These are phyloP conservation scores for Trichosporon coremiiforme DNA, from an alignment of 1,284 basidiomycete genomes.

Conservation along the genomic window DNA sequence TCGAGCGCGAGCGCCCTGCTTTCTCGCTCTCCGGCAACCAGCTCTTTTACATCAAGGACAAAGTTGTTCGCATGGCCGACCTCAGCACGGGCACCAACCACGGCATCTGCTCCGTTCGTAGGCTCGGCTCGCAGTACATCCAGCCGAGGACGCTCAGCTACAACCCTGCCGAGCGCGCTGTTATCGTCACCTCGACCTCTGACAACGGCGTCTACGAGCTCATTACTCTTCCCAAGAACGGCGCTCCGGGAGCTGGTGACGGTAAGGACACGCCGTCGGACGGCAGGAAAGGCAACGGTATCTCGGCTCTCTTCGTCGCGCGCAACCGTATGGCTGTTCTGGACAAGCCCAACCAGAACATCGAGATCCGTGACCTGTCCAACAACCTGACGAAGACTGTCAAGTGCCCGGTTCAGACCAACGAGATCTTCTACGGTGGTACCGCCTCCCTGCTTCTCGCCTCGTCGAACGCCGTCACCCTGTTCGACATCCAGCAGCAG, in stretches of 20 bases:
- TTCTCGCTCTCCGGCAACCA: slow-evolving; percentile 90
- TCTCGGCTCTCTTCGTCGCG: slow-evolving; percentile 93
- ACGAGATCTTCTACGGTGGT: slow-evolving; percentile 98
- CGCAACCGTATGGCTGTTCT: slow-evolving; percentile 93
- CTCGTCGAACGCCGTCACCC: slow-evolving; percentile 79
- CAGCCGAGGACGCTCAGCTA: slow-evolving; percentile 94
- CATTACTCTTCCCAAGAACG: slow-evolving; percentile 72
- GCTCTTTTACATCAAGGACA: slow-evolving; percentile 96
- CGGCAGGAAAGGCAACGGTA: slow-evolving; percentile 87
- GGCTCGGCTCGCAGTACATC: slow-evolving; percentile 93
- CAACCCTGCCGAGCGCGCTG: slow-evolving; percentile 95
- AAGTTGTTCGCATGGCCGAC: slow-evolving; percentile 95
- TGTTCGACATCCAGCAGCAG: slow-evolving; percentile 98
- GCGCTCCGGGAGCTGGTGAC: slow-evolving; percentile 51
- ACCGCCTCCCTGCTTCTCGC: slow-evolving; percentile 91
- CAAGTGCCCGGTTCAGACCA: slow-evolving; percentile 91
- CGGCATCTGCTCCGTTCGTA: slow-evolving; percentile 88
- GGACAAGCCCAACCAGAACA: slow-evolving; percentile 86
- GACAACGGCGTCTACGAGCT: slow-evolving; percentile 94
- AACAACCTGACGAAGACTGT: slow-evolving; percentile 94
- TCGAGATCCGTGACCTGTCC: slow-evolving; percentile 93
- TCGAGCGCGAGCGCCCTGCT: slow-evolving; percentile 96
- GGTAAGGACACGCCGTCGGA: slow-evolving; percentile 68
- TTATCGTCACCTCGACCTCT: slow-evolving; percentile 87
- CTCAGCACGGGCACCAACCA: slow-evolving; percentile 87